These are phyloP conservation scores for Sclerotinia sclerotiorum DNA, from an alignment of 2,329 filamentous ascomycete genomes.

Conservation along the genomic window DNA sequence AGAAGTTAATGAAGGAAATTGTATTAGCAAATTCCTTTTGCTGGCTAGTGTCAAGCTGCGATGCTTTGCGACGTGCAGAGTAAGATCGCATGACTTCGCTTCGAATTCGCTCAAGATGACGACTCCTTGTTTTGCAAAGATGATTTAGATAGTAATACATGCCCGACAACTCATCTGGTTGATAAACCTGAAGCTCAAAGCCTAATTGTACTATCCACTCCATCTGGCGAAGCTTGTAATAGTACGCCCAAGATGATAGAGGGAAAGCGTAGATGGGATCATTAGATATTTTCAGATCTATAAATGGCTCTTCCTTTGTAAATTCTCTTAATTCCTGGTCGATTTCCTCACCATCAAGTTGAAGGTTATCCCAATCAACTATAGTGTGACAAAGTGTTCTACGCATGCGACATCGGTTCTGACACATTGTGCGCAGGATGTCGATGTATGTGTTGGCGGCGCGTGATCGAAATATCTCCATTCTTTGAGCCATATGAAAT, in stretches of 20 bases:
- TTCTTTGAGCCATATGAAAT: conserved; percentile 68
- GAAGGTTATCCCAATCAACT: conserved; percentile 78
- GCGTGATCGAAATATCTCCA: conserved; percentile 66
- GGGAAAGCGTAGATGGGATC: conserved; percentile 66
- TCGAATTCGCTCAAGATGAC: conserved; percentile 70
- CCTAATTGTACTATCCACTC: conserved; percentile 86
- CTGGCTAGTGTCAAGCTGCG: conserved; percentile 29
- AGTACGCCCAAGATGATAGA: conserved; percentile 83
- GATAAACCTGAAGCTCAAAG: conserved; percentile 90
- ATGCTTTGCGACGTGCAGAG: conserved; percentile 25
- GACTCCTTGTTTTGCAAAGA: conserved; percentile 61
- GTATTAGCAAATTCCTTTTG: conserved; percentile 48
- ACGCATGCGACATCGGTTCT: conserved; percentile 88
- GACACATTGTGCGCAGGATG: conserved; percentile 77
- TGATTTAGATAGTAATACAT: conserved; percentile 93
- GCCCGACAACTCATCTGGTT: conserved; percentile 75
- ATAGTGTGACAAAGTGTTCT: conserved; percentile 84
- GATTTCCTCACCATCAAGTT: conserved; percentile 76
- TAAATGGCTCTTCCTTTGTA: conserved; percentile 60
- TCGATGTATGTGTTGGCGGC: conserved; percentile 75
- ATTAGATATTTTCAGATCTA: conserved; percentile 48
- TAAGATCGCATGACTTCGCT: conserved; percentile 53
- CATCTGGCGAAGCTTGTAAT: conserved; percentile 87
- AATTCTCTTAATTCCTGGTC: conserved; percentile 65
- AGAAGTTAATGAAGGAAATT: conserved; percentile 56